phyloP scores from a whole-genome alignment of 2,329 filamentous ascomycete species.

The Septoria petroselini region DNA sequence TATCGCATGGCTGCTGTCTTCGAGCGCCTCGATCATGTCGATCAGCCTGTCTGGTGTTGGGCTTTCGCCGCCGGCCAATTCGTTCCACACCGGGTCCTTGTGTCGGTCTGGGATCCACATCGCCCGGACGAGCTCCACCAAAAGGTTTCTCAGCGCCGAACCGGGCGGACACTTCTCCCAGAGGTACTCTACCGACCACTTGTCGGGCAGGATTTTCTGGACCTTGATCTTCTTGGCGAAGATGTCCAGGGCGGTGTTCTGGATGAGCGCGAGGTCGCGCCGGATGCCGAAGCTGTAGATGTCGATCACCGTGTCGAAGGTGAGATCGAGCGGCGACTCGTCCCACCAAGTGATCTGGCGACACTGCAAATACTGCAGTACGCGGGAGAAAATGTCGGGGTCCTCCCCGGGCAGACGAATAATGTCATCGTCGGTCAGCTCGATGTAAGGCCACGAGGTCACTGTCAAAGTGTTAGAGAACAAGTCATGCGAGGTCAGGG shows the following conservation, averaged over 20 bases:
- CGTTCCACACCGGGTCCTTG: constrained; percentile 12
- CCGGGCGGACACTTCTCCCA: constrained; percentile 16
- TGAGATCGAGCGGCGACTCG: constrained; percentile 1
- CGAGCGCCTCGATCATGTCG: constrained; percentile 7
- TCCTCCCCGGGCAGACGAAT: constrained; percentile 18
- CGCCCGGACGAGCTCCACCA: constrained; percentile 17
- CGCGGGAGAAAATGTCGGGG: constrained; percentile 15
- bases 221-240: constrained; percentile 14
- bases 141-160: constrained; percentile 11
- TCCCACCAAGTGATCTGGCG: constrained; percentile 4
- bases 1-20: neutral
- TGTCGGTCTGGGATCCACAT: constrained; percentile 17
- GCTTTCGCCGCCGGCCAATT: constrained; percentile 9
- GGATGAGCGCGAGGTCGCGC: constrained; percentile 19
- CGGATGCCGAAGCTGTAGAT: constrained; percentile 17
- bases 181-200: constrained; percentile 16
- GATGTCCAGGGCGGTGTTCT: constrained; percentile 19
- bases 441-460: constrained; percentile 4
- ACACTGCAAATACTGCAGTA: constrained; percentile 8
- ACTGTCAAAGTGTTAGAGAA: no score
- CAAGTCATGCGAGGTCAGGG: no score
- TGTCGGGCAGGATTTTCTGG: constrained; percentile 14
- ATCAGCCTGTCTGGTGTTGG: constrained; percentile 13
- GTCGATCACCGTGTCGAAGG: constrained; percentile 20
- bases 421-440: neutral